Base-by-base conservation (phyloP, 2,329 filamentous ascomycete species). In the Nemania diffusa region DNA sequence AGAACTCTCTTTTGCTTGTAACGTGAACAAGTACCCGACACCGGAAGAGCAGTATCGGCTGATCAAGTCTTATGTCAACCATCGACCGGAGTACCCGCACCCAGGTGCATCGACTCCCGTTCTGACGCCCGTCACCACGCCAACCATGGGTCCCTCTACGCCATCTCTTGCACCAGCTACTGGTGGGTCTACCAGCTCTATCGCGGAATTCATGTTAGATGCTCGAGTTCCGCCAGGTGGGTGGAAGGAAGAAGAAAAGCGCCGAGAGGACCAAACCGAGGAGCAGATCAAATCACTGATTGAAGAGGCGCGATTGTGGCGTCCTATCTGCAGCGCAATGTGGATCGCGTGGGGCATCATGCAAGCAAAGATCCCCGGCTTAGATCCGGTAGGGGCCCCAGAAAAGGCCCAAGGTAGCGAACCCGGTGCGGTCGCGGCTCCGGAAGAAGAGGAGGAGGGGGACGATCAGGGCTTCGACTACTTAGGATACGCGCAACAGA, bases 271-370 rank as follows among this genome's bases (percentile, higher is more conserved):
- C 65, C 83, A 84, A 52, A 83, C 87, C 5, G 93, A 97, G 60
- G 80, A 83, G 42, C 88, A 91, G 73, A 85, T 97, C 5, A 83
- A 88, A 56, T 86, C 88, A 58, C 83, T 99, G 29, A 83, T 96
- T 75, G 87, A 90, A 46, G 94, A 98, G 81, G 90, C 93, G 2
- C 85, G 89, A 17, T 83, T 97, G 52, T 99, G 96, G 96, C 89
- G 96, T 2, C 84, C 92, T 0, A 92, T 93, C 44, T 97, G 96
- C 80, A 94, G 91, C 40, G 93, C 93, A 1, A 89, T 92, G 80
- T 99, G 96, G 96, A 88, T 97, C 26, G 92, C 94, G 1, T 99
- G 96, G 96, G 96, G 96, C 26, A 93, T 98, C 69, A 92, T 99
- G 58, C 96, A 99, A 81, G 95, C 96, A 55, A 94, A 96, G 77